phyloP scores from a whole-genome alignment of 2,329 filamentous ascomycete genomes.

The Trichoderma koningii region DNA sequence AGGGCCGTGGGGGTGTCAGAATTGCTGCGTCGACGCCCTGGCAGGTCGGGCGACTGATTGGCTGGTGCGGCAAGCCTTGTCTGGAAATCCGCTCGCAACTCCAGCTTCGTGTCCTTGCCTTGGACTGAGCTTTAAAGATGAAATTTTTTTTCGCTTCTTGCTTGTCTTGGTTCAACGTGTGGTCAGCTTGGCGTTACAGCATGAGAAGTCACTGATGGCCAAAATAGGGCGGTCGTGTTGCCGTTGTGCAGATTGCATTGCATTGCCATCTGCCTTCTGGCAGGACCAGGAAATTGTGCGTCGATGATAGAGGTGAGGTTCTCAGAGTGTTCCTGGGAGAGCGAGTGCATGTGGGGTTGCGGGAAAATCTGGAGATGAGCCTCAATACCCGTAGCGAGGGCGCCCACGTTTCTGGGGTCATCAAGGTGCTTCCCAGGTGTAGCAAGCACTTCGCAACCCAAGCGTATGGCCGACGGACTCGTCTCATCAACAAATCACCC shows the following conservation, averaged over 20 bases:
- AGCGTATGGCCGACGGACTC: neutral
- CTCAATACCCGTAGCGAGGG: conserved; percentile 3
- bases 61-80: conserved; percentile 2
- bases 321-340: too few species aligned
- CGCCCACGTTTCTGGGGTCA: neutral
- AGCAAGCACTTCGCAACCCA: neutral
- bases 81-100: conserved; percentile 12
- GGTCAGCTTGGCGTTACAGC: conserved; percentile 5
- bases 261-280: neutral
- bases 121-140: neutral
- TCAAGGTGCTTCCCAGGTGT: neutral
- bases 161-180: neutral
- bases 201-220: neutral
- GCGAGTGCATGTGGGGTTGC: conserved; percentile 8
- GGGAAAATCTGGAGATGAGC: conserved; percentile 18
- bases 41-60: conserved; percentile 2
- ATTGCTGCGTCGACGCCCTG: conserved; percentile 14
- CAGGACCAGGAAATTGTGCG: neutral
- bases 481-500: neutral
- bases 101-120: neutral
- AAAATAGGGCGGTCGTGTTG: neutral
- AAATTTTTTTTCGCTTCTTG: neutral
- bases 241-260: neutral
- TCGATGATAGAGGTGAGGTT: neutral
- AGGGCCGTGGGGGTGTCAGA: conserved; percentile 10